Base-by-base conservation (phyloP, 2,329 filamentous ascomycete genomes). In the Neobulgaria alba region DNA sequence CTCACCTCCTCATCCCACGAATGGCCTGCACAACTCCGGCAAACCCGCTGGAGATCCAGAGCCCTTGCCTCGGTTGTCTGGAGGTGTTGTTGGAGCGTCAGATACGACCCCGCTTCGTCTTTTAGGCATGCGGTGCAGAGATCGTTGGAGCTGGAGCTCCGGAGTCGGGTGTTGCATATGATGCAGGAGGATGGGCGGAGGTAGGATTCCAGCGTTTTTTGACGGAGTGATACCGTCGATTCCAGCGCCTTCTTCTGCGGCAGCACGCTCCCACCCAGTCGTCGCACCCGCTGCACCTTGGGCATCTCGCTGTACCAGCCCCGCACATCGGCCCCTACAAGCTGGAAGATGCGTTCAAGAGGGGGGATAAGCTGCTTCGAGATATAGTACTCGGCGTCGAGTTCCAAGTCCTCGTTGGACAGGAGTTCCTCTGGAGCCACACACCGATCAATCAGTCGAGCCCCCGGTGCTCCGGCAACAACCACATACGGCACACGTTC, bases 271-370 rank as follows among this genome's bases (percentile, higher is more conserved):
- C 43, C 41, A 42, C 57, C 57, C 18, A 60, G 39, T 40, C 74
- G 75, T 19, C 81, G 74, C 33, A 90, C 76, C 7, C 82, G 79
- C 57, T 88, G 84, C 15, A 92, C 71, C 60, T 93, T 95, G 33
- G 90, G 90, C 87, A 96, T 93, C 63, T 95, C 88, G 48, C 95
- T 87, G 57, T 88, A 96, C 92, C 92, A 98, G 44, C 77, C 74
- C 14, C 85, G 69, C 0, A 96, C 85, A 58, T 92, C 94, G 21
- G 88, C 92, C 5, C 92, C 92, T 2, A 96, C 85, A 2, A 98
- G 79, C 56, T 92, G 95, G 67, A 98, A 95, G 50, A 98, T 95
- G 19, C 92, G 81, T 62, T 96, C 90, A 0, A 98, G 72, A 0
- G 92, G 92, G 4, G 92, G 92, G 36, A 98, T 93, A 7, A 98